Evolutionary conservation across 768 basidiomycete species (phyloP), one percentile per base, ranked within the genome.

Genomic region (Hericium erinaceus): DNA sequence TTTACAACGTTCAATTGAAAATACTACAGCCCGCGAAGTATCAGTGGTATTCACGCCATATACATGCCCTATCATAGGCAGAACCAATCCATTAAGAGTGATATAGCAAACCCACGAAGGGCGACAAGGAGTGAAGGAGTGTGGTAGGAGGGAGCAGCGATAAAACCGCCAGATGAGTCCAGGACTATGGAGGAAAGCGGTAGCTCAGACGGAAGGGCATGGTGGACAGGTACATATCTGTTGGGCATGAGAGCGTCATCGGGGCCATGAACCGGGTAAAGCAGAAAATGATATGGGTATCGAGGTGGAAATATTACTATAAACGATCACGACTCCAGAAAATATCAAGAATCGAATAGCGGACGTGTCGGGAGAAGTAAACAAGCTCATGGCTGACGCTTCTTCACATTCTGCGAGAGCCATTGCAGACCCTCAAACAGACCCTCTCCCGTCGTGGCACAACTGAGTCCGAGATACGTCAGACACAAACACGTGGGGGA

Each of bases 391-490:
- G 80, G 83, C 72, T 89, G 87, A 62, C 88, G 87, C 70, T 92
- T 92, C 80, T 95, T 95, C 68, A 97, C 92, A 70, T 97, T 97
- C 74, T 94, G 92, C 55, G 92, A 95, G 65, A 98, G 76, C 95
- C 95, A 98, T 72, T 95, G 92, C 49, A 98, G 82, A 46, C 95
- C 95, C 72, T 98, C 95, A 64, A 98, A 95, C 16, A 98, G 78
- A 57, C 95, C 95, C 70, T 98, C 95, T 33, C 95, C 95, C 26
- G 93, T 94, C 28, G 93, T 95, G 16, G 94, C 94, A 68, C 94
- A 97, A 73, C 94, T 97, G 60, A 16, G 55, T 4, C n/a, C 39
- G 22, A 13, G 26, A 58, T 9, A 52, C 16, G 39, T 15, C 37
- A 44, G 33, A 55, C 16, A 49, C 24, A 38, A 22, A 20, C 24